Evolutionary conservation across 2,329 filamentous ascomycete genomes (phyloP).

Genomic region (Fusarium duplospermum): DNA sequence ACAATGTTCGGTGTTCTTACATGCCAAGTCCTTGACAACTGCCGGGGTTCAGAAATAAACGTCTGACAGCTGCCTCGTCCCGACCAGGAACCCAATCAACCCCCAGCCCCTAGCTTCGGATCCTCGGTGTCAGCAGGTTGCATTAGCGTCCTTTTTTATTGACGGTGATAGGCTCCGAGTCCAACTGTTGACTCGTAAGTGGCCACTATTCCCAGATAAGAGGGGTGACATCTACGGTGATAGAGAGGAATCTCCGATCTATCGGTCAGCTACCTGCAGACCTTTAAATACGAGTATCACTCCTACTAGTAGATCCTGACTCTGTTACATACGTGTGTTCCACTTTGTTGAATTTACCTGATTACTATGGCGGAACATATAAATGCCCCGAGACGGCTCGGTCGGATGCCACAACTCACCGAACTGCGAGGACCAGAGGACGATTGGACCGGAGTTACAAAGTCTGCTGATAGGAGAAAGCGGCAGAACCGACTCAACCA

Average conservation of each 20-base stretch:
- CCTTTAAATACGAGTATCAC: background rate
- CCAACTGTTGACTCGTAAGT: background rate
- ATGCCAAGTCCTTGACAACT: background rate
- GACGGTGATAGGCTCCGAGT: background rate
- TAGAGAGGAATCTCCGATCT: background rate
- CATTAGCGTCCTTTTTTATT: conserved; percentile 32
- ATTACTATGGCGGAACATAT: conserved; percentile 14
- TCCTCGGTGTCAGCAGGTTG: conserved; percentile 35
- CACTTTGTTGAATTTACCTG: background rate
- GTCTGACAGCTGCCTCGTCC: conserved; percentile 29
- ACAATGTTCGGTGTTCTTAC: background rate
- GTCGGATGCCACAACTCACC: conserved; percentile 21
- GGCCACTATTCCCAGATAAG: background rate
- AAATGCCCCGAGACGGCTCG: conserved; percentile 10
- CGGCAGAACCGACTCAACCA: conserved; percentile 43
- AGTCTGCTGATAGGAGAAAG: conserved; percentile 34
- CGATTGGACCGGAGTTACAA: conserved; percentile 42
- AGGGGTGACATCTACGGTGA: background rate
- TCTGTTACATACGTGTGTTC: background rate
- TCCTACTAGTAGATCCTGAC: background rate
- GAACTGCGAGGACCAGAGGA: conserved; percentile 33
- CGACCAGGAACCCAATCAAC: background rate
- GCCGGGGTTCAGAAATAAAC: conserved; percentile 9
- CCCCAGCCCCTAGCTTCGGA: background rate
- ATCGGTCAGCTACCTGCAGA: background rate